These are phyloP conservation scores for Ascochyta lentis DNA, from an alignment of 2,329 filamentous ascomycete genomes.

Conservation along the genomic window DNA sequence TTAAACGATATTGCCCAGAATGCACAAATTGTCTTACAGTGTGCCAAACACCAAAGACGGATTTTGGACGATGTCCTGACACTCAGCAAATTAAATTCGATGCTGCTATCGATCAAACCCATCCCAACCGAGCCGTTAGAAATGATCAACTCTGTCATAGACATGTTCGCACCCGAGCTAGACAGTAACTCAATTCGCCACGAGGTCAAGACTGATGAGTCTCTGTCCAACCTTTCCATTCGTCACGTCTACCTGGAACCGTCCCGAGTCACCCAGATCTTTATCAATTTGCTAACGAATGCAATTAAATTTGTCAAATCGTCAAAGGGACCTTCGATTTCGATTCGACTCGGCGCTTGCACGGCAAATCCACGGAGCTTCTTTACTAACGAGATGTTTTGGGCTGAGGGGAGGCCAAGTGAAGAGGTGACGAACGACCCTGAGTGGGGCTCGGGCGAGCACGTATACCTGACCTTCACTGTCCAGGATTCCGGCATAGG, in stretches of 20 bases:
- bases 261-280: conserved; percentile 66
- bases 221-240: conserved; percentile 41
- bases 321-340: conserved; percentile 38
- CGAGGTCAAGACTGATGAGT: conserved; percentile 39
- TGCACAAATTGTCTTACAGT: conserved; percentile 51
- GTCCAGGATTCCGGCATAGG: conserved; percentile 6
- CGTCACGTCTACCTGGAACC: conserved; percentile 50
- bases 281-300: conserved; percentile 74
- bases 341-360: conserved; percentile 43
- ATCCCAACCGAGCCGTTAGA: conserved; percentile 40
- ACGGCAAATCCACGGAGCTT: conserved; percentile 16
- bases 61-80: conserved; percentile 56
- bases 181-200: conserved; percentile 33
- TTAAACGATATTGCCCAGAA: conserved; percentile 34
- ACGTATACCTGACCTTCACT: conserved; percentile 8
- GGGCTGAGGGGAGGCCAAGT: conserved; percentile 14
- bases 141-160: conserved; percentile 37
- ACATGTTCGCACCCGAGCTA: conserved; percentile 45
- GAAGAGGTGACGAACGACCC: not conserved
- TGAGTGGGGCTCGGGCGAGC: conserved; percentile 25
- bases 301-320: conserved; percentile 48
- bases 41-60: conserved; percentile 53
- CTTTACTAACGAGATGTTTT: conserved; percentile 28
- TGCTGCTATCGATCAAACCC: conserved; percentile 49
- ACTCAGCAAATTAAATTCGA: conserved; percentile 53